A percentile compares a stretch with the other conserved stretches of the same genome.
Conservation (phyloP, 441 rosid species). For the Gossypium schwendimanii region DNA sequence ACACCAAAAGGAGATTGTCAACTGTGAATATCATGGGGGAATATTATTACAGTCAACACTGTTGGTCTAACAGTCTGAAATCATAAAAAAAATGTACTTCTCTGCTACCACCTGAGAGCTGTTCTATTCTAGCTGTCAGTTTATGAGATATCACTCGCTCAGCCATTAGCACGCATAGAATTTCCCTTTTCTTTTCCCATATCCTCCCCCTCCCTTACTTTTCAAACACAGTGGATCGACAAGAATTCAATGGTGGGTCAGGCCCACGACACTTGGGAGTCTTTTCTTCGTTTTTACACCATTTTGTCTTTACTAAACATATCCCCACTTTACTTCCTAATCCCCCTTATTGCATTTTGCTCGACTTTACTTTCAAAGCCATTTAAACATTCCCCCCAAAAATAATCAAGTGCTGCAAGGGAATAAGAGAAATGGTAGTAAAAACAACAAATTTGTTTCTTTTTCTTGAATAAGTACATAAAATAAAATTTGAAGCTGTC, state of each 20-base stretch:
- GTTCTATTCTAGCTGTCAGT: background rate
- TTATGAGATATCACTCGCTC: background rate
- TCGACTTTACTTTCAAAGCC: too few species aligned
- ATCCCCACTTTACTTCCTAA: background rate
- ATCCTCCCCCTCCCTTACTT: background rate
- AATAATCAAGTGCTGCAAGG: too few species aligned
- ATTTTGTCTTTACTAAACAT: constrained; percentile 14
- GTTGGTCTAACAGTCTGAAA: constrained; percentile 17
- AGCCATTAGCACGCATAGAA: background rate
- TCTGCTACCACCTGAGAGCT: constrained; percentile 9
- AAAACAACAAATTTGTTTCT: background rate
- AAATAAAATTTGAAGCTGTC: too few species aligned
- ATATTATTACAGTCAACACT: constrained; percentile 11
- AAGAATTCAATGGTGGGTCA: constrained; percentile 40
- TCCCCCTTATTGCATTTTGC: background rate
- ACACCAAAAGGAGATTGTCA: background rate
- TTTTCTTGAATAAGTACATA: too few species aligned
- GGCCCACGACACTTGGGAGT: background rate
- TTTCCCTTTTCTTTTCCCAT: background rate
- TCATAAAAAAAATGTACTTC: constrained; percentile 4
- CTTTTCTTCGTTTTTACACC: constrained; percentile 3
- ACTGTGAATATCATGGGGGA: background rate
- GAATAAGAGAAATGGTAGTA: background rate
- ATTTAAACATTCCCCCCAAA: too few species aligned
- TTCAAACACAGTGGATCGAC: constrained; percentile 17